Conservation (phyloP, 352 stramenopile genomes). For the Phytophthora pini region DNA sequence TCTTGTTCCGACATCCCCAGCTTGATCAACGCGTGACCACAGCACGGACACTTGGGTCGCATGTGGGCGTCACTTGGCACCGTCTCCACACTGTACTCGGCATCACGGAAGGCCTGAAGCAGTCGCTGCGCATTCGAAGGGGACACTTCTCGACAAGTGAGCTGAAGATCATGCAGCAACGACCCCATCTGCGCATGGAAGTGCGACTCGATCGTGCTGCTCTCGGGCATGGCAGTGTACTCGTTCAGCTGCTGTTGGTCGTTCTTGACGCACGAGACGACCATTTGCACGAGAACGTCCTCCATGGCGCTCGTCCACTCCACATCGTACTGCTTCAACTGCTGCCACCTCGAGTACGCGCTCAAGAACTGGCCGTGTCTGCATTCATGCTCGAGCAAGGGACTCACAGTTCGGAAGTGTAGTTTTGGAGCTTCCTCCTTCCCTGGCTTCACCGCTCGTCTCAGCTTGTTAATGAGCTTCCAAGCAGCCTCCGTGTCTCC, state of each 20-base stretch:
- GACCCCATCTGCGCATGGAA: constrained; percentile 67
- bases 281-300: constrained; percentile 70
- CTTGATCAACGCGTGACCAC: constrained; percentile 53
- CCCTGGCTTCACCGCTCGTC: constrained; percentile 14
- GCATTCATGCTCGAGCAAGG: constrained; percentile 69
- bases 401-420: constrained; percentile 73
- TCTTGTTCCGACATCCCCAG: constrained; percentile 47
- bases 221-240: constrained; percentile 17
- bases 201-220: constrained; percentile 7
- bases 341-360: constrained; percentile 60
- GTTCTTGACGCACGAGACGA: constrained; percentile 56
- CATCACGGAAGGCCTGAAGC: constrained; percentile 46
- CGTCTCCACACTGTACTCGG: constrained; percentile 41
- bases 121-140: constrained; percentile 50
- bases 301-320: constrained; percentile 83
- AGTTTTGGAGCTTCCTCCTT: constrained; percentile 36
- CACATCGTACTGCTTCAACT: constrained; percentile 60
- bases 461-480: constrained; percentile 53
- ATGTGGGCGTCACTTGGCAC: constrained; percentile 53
- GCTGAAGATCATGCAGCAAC: constrained; percentile 61
- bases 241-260: constrained; percentile 20
- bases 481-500: constrained; percentile 54
- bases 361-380: constrained; percentile 42
- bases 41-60: constrained; percentile 45
- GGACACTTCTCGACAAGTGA: constrained; percentile 66